Conservation (phyloP, 148 eudicot species). For the Chenopodium formosanum region DNA sequence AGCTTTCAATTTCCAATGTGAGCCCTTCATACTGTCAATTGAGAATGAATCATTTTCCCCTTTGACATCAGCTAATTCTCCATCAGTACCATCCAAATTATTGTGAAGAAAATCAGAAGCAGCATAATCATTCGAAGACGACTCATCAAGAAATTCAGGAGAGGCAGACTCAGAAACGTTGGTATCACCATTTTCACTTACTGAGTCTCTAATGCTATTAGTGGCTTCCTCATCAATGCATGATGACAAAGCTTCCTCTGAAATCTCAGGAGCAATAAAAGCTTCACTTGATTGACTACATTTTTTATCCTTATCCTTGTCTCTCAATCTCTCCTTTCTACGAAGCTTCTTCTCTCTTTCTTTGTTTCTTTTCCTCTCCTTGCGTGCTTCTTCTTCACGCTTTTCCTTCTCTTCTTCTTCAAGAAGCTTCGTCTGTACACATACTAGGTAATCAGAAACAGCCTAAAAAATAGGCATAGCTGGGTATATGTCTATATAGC, state of each 20-base stretch:
- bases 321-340: constrained; percentile 91
- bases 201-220: constrained; percentile 30
- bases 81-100: constrained; percentile 41
- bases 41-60: constrained; percentile 40
- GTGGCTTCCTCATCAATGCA: constrained; percentile 44
- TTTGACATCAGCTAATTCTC: constrained; percentile 35
- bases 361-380: constrained; percentile 81
- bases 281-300: constrained; percentile 42
- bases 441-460: constrained; percentile 12
- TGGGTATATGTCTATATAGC: not conserved
- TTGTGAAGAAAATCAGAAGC: constrained; percentile 33
- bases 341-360: constrained; percentile 95
- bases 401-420: constrained; percentile 99
- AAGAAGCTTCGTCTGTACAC: constrained; percentile 75
- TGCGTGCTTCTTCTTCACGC: constrained; percentile 93
- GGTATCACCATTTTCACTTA: constrained; percentile 44
- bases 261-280: constrained; percentile 31
- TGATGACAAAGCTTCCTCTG: constrained; percentile 37
- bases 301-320: constrained; percentile 81
- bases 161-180: constrained; percentile 40
- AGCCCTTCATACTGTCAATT: constrained; percentile 42
- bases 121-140: constrained; percentile 34
- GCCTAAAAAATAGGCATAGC: constrained; percentile 7
- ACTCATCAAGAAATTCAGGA: constrained; percentile 49
- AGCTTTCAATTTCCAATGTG: constrained; percentile 45